Conservation (phyloP, 345 rosid species). For the Lepidium sativum region DNA sequence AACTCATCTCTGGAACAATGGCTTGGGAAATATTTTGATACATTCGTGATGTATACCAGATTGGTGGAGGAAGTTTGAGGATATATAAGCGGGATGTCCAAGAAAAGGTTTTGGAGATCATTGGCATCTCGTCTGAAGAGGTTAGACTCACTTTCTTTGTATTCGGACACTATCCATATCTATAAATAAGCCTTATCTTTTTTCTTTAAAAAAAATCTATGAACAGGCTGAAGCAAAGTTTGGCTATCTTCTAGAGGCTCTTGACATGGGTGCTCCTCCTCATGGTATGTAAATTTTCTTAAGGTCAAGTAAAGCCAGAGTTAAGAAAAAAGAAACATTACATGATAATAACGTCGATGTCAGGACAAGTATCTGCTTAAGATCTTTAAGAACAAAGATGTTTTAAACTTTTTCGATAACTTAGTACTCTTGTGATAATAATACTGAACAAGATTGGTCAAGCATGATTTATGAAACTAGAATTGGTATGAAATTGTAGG, state of each 20-base stretch:
- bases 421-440: not conserved
- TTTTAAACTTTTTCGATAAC: not conserved
- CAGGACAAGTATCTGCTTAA: not conserved
- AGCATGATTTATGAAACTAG: not conserved
- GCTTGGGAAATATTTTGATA: not conserved
- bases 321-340: not conserved
- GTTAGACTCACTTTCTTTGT: constrained; percentile 28
- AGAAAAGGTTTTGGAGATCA: constrained; percentile 71
- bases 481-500: constrained; percentile 38
- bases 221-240: constrained; percentile 86
- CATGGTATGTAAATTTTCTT: constrained; percentile 45
- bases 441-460: constrained; percentile 3
- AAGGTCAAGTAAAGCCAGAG: not conserved
- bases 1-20: not conserved
- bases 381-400: not conserved
- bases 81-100: constrained; percentile 82
- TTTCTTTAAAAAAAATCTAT: not conserved
- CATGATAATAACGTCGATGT: not conserved
- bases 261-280: constrained; percentile 99
- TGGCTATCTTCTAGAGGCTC: constrained; percentile 93
- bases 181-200: not conserved
- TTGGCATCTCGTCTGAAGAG: constrained; percentile 75
- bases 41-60: constrained; percentile 36
- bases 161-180: not conserved
- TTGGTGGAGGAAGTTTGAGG: constrained; percentile 99